phyloP scores from a whole-genome alignment of 345 rosid genomes.

The Noccaea caerulescens region DNA sequence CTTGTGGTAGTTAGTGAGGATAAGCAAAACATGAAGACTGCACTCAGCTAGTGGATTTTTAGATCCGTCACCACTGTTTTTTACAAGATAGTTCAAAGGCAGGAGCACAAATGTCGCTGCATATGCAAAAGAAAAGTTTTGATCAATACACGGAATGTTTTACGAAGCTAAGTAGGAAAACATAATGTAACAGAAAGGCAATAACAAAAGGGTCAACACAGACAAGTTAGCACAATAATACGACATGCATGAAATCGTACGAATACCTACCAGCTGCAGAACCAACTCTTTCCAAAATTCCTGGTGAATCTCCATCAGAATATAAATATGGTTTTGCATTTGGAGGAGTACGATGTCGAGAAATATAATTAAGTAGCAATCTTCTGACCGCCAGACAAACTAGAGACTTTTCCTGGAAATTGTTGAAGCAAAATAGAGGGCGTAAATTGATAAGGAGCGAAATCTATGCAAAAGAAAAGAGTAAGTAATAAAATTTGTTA shows the following conservation, averaged over 20 bases:
- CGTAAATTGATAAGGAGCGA: conserved; percentile 9
- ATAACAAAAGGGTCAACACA: conserved; percentile 23
- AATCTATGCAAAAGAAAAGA: conserved; percentile 8
- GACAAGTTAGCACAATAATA: conserved; percentile 11
- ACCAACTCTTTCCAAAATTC: conserved; percentile 88
- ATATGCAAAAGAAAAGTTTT: conserved; percentile 42
- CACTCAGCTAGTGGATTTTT: conserved; percentile 71
- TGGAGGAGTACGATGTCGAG: conserved; percentile 53
- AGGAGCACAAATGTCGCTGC: conserved; percentile 84
- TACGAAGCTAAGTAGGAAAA: neutral
- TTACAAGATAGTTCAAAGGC: conserved; percentile 84
- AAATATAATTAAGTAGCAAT: conserved; percentile 73
- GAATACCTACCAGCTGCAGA: conserved; percentile 80
- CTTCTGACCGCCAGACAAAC: conserved; percentile 65
- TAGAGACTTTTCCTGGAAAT: conserved; percentile 72
- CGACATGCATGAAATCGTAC: conserved; percentile 3
- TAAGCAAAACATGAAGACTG: conserved; percentile 84
- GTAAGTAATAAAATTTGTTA: conserved; percentile 31
- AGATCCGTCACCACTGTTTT: conserved; percentile 63
- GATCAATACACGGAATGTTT: conserved; percentile 7
- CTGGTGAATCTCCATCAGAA: conserved; percentile 62
- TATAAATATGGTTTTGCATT: conserved; percentile 58
- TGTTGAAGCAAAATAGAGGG: conserved; percentile 18
- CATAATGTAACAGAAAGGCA: conserved; percentile 3
- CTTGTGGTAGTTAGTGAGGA: conserved; percentile 83